Evolutionary conservation across 768 basidiomycete species (phyloP).

Genomic region (Leccinellum rugosiceps): DNA sequence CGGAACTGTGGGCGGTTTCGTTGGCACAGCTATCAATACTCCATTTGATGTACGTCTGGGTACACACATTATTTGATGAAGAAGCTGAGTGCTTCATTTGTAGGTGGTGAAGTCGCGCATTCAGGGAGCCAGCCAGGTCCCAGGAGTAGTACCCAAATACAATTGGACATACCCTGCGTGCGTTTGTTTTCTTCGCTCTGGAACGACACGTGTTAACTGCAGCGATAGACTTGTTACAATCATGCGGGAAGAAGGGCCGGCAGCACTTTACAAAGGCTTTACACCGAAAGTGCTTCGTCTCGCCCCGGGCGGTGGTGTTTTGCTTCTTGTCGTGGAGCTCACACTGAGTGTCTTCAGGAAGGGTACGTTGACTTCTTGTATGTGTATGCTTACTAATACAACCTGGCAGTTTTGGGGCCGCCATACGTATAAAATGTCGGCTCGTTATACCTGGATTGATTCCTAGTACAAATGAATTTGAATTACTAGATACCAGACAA

Average conservation of each 20-base stretch:
- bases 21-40: constrained; percentile 89
- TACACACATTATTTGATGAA: not conserved
- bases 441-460: not conserved
- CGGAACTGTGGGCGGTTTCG: constrained; percentile 84
- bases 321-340: constrained; percentile 91
- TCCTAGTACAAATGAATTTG: constrained; percentile 1
- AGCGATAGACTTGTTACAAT: constrained; percentile 58
- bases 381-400: not conserved
- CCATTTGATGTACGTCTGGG: constrained; percentile 55
- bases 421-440: constrained; percentile 26
- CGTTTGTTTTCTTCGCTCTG: constrained; percentile 9
- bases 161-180: constrained; percentile 93
- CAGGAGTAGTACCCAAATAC: constrained; percentile 81
- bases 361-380: constrained; percentile 37
- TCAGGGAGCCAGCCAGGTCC: constrained; percentile 63
- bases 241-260: constrained; percentile 81
- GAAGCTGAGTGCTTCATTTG: not conserved
- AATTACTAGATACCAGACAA: not conserved
- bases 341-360: constrained; percentile 75
- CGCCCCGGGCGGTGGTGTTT: constrained; percentile 92
- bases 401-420: constrained; percentile 27
- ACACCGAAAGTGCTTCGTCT: constrained; percentile 92
- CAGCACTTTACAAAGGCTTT: constrained; percentile 92
- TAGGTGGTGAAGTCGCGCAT: constrained; percentile 97
- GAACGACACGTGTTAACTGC: not conserved